phyloP scores from a whole-genome alignment of 2,329 filamentous ascomycete genomes.

The Sarocladium brachiariae region DNA sequence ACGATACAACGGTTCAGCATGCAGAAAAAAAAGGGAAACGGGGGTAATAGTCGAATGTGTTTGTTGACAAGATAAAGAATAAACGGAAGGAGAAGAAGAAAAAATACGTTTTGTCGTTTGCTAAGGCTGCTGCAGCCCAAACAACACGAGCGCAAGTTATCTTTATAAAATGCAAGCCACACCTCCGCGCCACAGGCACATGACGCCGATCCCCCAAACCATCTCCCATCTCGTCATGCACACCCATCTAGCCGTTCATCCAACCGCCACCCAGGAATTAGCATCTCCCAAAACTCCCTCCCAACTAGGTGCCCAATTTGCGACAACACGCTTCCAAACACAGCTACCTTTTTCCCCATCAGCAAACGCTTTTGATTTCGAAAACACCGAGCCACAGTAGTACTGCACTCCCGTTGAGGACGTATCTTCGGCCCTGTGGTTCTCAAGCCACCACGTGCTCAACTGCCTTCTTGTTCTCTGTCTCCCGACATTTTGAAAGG shows the following conservation, averaged over 20 bases:
- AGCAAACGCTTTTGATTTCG: not conserved
- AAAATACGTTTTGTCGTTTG: too few relatives aligned
- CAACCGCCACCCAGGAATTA: too few relatives aligned
- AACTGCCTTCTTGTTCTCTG: not conserved
- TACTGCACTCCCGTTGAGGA: not conserved
- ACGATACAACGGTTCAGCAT: too few relatives aligned
- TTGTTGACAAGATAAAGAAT: not conserved
- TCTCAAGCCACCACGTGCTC: conserved; percentile 8
- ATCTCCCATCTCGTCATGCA: conserved; percentile 5
- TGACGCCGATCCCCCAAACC: not conserved
- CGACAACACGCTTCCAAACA: not conserved
- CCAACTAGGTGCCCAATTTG: too few relatives aligned
- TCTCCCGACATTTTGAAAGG: not conserved
- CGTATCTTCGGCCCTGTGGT: not conserved
- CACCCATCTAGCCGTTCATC: not conserved
- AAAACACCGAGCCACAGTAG: not conserved
- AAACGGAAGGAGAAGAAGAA: too few relatives aligned
- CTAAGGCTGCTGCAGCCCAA: not conserved
- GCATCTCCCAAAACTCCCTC: not conserved
- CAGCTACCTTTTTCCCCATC: not conserved
- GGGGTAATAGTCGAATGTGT: too few relatives aligned
- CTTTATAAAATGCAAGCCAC: not conserved
- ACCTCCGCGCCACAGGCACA: not conserved
- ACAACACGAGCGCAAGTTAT: too few relatives aligned
- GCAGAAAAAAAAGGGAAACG: too few relatives aligned